Percentiles rank a stretch among this genome's conserved stretches.
phyloP scores from a whole-genome alignment of 352 stramenopile species.

The Globisporangium paddicum region DNA sequence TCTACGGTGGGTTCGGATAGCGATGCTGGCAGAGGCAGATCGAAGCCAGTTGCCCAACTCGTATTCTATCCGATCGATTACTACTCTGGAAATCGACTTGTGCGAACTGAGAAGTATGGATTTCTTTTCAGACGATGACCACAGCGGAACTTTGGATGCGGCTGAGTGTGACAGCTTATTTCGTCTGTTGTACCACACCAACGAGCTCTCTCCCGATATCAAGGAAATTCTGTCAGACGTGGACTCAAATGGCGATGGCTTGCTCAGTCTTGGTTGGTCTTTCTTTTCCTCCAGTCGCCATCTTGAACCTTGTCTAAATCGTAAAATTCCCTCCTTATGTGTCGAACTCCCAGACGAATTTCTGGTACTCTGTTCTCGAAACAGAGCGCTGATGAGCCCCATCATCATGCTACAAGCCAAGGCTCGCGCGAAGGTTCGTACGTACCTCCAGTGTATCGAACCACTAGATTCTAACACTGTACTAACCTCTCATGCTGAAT shows the following conservation, averaged over 20 bases:
- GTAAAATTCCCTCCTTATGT: too few species aligned
- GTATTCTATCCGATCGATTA: too few species aligned
- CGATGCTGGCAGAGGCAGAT: too few species aligned
- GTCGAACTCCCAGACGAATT: too few species aligned
- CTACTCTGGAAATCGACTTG: too few species aligned
- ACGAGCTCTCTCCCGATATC: slow-evolving; percentile 28
- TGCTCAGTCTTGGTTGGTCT: slow-evolving; percentile 26
- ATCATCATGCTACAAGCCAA: slow-evolving; percentile 33
- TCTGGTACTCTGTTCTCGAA: slow-evolving; percentile 25
- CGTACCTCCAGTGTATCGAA: not conserved
- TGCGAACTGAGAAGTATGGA: too few species aligned
- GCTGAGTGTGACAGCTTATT: slow-evolving; percentile 51
- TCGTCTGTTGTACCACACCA: slow-evolving; percentile 42
- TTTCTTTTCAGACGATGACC: slow-evolving; percentile 32
- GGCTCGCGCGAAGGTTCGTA: slow-evolving; percentile 20
- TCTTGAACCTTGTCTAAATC: not conserved
- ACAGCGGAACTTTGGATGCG: slow-evolving; percentile 33
- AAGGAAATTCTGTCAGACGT: slow-evolving; percentile 30
- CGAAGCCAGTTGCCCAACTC: too few species aligned
- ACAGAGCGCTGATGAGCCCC: slow-evolving; percentile 33
- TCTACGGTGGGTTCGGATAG: slow-evolving; percentile 44
- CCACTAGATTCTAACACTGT: too few species aligned
- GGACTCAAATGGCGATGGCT: slow-evolving; percentile 24
- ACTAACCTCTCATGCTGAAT: not conserved
- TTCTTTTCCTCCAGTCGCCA: not conserved